A percentile compares a stretch with the other conserved stretches of the same genome.
Conservation (phyloP, 345 rosid species). For the Euphorbia pulcherrima region DNA sequence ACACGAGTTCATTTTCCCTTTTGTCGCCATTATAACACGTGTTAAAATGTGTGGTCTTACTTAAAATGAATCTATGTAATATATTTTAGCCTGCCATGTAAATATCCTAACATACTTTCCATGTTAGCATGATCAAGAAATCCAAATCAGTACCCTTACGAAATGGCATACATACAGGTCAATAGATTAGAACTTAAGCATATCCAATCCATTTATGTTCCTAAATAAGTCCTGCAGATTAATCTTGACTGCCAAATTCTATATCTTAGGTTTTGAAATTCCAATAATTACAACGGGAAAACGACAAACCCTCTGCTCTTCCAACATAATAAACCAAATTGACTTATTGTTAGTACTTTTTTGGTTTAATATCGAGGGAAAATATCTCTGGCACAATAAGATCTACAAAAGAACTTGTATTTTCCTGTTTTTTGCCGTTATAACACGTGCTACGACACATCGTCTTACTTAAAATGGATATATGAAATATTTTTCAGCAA, state of each 20-base stretch:
- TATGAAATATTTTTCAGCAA: neutral
- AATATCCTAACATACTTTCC: neutral
- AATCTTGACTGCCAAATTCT: neutral
- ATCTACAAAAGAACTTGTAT: neutral
- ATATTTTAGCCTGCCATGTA: neutral
- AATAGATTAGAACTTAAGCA: too few relatives aligned
- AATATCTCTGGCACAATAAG: neutral
- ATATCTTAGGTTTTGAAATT: neutral
- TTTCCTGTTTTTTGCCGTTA: neutral
- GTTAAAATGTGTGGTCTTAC: neutral
- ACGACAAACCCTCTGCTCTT: neutral
- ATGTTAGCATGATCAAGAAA: neutral
- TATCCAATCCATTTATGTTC: conserved; percentile 3
- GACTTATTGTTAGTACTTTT: neutral
- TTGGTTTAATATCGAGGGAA: neutral
- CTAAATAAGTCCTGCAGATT: neutral
- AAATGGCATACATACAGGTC: too few relatives aligned
- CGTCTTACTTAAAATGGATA: neutral
- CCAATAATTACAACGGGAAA: neutral
- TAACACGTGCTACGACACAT: neutral
- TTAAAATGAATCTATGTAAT: neutral
- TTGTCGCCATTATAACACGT: neutral
- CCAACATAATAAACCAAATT: conserved; percentile 4
- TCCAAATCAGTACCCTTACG: too few relatives aligned
- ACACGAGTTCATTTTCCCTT: neutral